Evolutionary conservation across 1,139 yeast genomes (phyloP).

Genomic region (Arxiozyma heterogenica): DNA sequence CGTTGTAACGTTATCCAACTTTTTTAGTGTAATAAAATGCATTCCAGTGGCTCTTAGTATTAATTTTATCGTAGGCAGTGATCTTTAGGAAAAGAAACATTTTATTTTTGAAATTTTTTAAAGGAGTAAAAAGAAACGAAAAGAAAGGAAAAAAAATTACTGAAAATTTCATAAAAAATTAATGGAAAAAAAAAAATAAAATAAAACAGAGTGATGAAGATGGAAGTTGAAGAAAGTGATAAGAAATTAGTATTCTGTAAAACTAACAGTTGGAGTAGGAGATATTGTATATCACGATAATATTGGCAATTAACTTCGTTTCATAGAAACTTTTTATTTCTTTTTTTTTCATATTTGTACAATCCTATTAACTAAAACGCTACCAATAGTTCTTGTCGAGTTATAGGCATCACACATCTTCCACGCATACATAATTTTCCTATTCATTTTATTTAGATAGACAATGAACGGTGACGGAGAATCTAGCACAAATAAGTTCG

Average conservation of each 20-base stretch:
- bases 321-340: no score
- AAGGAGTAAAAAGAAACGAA: no score
- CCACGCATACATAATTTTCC: neutral
- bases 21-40: no score
- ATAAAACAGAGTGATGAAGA: neutral
- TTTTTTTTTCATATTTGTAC: neutral
- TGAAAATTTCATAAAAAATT: neutral
- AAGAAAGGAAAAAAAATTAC: neutral
- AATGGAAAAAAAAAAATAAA: neutral
- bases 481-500: conserved; percentile 75
- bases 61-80: neutral
- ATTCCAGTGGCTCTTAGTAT: neutral
- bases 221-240: neutral
- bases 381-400: neutral
- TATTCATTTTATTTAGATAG: neutral
- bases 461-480: conserved; percentile 23
- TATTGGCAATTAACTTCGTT: neutral
- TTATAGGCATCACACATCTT: neutral
- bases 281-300: neutral
- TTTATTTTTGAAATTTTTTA: no score
- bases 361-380: no score
- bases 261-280: neutral
- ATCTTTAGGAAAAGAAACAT: neutral
- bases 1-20: no score
- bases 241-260: neutral